Evolutionary conservation across 805 yeast genomes (phyloP).

Genomic region (Pichia cephalocereana): DNA sequence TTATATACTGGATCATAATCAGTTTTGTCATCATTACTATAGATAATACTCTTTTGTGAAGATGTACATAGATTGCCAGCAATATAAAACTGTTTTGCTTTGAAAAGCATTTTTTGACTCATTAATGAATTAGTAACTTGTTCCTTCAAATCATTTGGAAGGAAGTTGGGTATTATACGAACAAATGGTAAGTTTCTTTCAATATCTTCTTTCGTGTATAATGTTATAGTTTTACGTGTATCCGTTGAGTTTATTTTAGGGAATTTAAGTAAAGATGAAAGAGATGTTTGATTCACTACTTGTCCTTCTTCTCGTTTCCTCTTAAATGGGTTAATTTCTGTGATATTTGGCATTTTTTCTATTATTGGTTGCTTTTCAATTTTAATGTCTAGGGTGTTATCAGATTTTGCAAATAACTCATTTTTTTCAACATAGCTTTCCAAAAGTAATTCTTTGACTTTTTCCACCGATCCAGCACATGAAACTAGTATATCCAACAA

Average conservation of each 20-base stretch:
- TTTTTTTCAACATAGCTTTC: background rate
- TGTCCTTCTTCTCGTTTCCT: too few relatives aligned
- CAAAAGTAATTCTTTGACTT: background rate
- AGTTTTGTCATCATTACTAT: conserved; percentile 9
- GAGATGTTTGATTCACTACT: background rate
- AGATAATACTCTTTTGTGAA: conserved; percentile 39
- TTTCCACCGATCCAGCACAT: conserved; percentile 39
- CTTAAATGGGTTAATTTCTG: background rate
- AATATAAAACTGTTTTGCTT: conserved; percentile 41
- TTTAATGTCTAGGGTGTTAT: too few relatives aligned
- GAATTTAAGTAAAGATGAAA: background rate
- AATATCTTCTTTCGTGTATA: conserved; percentile 46
- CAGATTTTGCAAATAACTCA: too few relatives aligned
- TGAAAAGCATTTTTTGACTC: conserved; percentile 32
- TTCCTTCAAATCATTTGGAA: conserved; percentile 44
- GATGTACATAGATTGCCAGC: conserved; percentile 56
- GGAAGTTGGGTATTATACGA: conserved; percentile 39
- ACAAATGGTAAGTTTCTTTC: conserved; percentile 41
- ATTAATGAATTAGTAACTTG: conserved; percentile 33
- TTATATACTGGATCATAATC: conserved; percentile 3
- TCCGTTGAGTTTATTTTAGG: background rate
- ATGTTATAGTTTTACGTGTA: conserved; percentile 11
- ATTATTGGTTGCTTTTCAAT: background rate
- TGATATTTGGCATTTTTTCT: background rate
- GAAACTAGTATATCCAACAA: conserved; percentile 43